These are phyloP conservation scores for Cyclocybe cylindracea DNA, from an alignment of 768 basidiomycete genomes.

Conservation along the genomic window DNA sequence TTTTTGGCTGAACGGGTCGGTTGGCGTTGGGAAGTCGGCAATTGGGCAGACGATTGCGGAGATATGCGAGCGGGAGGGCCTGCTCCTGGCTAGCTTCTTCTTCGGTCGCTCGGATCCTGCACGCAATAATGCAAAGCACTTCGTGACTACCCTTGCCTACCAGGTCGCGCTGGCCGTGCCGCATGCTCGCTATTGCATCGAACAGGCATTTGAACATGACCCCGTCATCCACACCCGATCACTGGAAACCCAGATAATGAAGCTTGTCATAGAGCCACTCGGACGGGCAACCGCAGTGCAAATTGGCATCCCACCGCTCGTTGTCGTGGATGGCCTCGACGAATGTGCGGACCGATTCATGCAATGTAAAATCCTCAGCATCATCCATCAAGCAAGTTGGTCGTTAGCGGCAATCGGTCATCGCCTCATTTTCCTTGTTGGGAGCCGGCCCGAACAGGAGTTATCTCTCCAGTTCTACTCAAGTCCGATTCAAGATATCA, in stretches of 20 bases:
- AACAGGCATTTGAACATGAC: not conserved
- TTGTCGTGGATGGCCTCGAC: no score
- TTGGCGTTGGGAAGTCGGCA: constrained; percentile 17
- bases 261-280: not conserved
- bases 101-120: constrained; percentile 2
- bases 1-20: constrained; percentile 10
- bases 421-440: constrained; percentile 7
- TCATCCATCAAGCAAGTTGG: not conserved
- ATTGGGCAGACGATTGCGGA: constrained; percentile 13
- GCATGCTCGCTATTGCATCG: not conserved
- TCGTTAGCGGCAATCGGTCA: not conserved
- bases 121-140: not conserved
- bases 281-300: no score
- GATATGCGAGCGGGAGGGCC: not conserved
- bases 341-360: no score
- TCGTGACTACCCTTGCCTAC: constrained; percentile 8
- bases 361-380: no score
- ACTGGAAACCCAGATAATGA: not conserved
- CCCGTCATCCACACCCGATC: constrained; percentile 5
- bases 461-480: constrained; percentile 1
- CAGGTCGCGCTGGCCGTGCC: constrained; percentile 3
- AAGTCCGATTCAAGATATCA: not conserved
- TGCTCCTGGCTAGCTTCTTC: constrained; percentile 8
- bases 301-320: no score
- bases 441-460: no score